phyloP scores from a whole-genome alignment of 2,329 filamentous ascomycete genomes.

The Monosporascus sp. region DNA sequence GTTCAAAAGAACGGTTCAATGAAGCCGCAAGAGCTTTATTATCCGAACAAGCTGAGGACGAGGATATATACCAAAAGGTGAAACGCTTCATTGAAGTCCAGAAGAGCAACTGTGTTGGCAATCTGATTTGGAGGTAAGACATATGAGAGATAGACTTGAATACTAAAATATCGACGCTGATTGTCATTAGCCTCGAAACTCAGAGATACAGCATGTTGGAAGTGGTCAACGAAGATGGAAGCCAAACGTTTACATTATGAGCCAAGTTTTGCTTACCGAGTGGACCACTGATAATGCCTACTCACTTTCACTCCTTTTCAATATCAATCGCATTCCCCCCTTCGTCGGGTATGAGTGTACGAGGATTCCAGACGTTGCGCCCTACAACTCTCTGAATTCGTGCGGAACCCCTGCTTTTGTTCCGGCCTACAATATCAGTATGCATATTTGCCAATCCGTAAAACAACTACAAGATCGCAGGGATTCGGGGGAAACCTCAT shows the following conservation, averaged over 20 bases:
- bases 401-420: no score
- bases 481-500: no score
- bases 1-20: slow-evolving; percentile 4
- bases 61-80: background rate
- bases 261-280: no score
- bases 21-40: background rate
- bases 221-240: background rate
- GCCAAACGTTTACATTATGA: background rate
- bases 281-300: no score
- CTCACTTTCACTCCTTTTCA: no score
- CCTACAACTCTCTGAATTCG: no score
- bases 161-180: background rate
- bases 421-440: no score
- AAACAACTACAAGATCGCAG: no score
- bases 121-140: background rate
- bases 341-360: no score
- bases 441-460: no score
- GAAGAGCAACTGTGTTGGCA: slow-evolving; percentile 6
- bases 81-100: slow-evolving; percentile 3
- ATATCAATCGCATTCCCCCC: no score
- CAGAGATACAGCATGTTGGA: background rate
- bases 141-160: background rate
- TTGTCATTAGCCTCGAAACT: background rate
- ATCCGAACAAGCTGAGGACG: background rate
- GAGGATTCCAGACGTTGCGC: no score